Evolutionary conservation across 1,139 yeast species (phyloP).

Genomic region (Hansenula anomala): DNA sequence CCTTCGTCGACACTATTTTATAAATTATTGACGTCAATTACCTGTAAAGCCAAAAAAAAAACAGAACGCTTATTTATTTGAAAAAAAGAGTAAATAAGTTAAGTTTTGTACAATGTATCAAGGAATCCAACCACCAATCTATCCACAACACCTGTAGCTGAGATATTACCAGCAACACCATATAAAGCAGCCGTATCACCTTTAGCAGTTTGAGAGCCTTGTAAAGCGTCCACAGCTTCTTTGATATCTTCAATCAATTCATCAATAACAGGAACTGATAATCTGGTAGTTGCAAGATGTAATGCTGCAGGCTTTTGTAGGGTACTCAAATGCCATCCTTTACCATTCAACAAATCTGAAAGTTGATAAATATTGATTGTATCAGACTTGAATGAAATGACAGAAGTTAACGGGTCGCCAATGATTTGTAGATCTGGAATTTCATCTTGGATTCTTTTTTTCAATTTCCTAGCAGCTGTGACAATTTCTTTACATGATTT

Average conservation of each 20-base stretch:
- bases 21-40: no score
- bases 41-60: no score
- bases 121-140: conserved; percentile 71
- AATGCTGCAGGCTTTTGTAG: conserved; percentile 88
- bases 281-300: conserved; percentile 80
- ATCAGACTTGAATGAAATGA: conserved; percentile 66
- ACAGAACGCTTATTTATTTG: no score
- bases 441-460: conserved; percentile 39
- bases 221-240: conserved; percentile 39
- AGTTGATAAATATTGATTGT: conserved; percentile 65
- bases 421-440: conserved; percentile 56
- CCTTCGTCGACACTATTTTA: no score
- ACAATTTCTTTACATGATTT: conserved; percentile 66
- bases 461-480: conserved; percentile 54
- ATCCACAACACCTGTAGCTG: conserved; percentile 83
- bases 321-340: conserved; percentile 89
- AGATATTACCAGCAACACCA: conserved; percentile 91
- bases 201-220: conserved; percentile 16
- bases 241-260: conserved; percentile 56
- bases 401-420: conserved; percentile 85
- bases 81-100: neutral
- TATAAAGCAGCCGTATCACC: conserved; percentile 82
- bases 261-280: conserved; percentile 60
- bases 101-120: conserved; percentile 63
- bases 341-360: conserved; percentile 58